A percentile compares a stretch with the other conserved stretches of the same genome.
Conservation (phyloP, 495 filamentous ascomycete genomes). For the Thermochaetoides thermophila region DNA sequence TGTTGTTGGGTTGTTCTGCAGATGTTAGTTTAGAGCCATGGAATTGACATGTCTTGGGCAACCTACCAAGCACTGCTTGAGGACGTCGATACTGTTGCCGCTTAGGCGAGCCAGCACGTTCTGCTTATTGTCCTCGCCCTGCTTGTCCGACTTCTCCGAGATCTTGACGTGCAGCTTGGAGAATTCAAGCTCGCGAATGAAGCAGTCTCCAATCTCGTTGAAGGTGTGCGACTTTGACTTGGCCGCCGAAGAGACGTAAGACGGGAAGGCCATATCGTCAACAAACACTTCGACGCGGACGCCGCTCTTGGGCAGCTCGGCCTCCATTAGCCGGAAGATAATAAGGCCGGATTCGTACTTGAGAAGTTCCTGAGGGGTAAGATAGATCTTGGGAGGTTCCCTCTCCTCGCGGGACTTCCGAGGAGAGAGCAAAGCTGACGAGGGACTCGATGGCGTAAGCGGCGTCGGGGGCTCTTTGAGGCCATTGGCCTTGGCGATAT, state of each 20-base stretch:
- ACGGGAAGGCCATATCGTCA: conserved; percentile 87
- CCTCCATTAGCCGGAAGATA: conserved; percentile 88
- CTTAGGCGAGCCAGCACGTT: conserved; percentile 66
- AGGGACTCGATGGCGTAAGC: conserved; percentile 26
- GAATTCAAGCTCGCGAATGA: conserved; percentile 91
- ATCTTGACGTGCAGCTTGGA: conserved; percentile 83
- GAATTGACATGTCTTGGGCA: too few species aligned
- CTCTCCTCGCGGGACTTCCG: conserved; percentile 43
- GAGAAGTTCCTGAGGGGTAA: conserved; percentile 63
- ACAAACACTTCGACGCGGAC: conserved; percentile 78
- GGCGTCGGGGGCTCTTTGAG: conserved; percentile 8
- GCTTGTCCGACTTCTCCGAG: conserved; percentile 56
- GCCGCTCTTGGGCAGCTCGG: conserved; percentile 58
- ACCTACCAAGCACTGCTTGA: conserved; percentile 72
- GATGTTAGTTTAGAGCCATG: too few species aligned
- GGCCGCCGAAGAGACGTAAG: conserved; percentile 66
- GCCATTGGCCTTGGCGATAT: conserved; percentile 11
- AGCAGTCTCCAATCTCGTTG: conserved; percentile 85
- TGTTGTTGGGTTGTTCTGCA: conserved; percentile 72
- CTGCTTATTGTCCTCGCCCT: conserved; percentile 52
- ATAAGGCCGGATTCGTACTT: conserved; percentile 84
- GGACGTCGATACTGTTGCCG: conserved; percentile 69
- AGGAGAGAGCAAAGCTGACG: conserved; percentile 19
- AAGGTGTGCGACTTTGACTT: conserved; percentile 50
- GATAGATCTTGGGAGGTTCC: conserved; percentile 56